Percentiles rank a stretch among this genome's conserved stretches.
Evolutionary conservation across 805 yeast species (phyloP).

Genomic region (Starmerella apis): DNA sequence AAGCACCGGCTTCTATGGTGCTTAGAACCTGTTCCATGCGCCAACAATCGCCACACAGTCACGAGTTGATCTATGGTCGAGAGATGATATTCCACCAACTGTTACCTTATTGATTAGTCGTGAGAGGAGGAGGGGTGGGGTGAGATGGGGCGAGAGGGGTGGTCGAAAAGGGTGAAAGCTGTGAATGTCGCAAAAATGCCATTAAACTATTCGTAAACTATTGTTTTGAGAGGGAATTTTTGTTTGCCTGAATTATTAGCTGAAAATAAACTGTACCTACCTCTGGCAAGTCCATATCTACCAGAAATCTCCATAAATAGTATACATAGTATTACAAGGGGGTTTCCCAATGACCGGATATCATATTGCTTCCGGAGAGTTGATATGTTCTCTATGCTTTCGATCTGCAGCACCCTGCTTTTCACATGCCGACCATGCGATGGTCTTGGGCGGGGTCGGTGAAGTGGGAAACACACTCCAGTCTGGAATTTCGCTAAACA

Average conservation of each 20-base stretch:
- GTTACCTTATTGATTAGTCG: too few species aligned
- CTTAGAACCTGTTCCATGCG: conserved; percentile 16
- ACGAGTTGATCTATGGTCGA: background rate
- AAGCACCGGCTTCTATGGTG: conserved; percentile 13
- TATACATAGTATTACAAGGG: conserved; percentile 4
- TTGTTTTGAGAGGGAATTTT: too few species aligned
- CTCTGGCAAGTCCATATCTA: too few species aligned
- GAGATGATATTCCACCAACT: background rate
- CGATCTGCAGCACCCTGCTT: background rate
- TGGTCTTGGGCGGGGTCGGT: background rate
- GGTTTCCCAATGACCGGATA: background rate
- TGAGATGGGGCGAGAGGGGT: too few species aligned
- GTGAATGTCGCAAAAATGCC: too few species aligned
- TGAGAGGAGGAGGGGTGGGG: too few species aligned
- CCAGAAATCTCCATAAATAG: too few species aligned
- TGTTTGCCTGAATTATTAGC: too few species aligned
- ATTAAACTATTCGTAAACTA: too few species aligned
- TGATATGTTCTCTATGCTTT: background rate
- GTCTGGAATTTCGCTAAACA: conserved; percentile 21
- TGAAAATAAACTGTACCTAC: too few species aligned
- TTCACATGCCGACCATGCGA: background rate
- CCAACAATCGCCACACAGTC: background rate
- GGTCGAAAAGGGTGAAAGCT: too few species aligned
- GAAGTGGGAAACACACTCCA: conserved; percentile 9
- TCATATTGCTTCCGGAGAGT: background rate